Evolutionary conservation across 805 yeast species (phyloP), one percentile per base, ranked within the genome.

Genomic region (Candida koratica): DNA sequence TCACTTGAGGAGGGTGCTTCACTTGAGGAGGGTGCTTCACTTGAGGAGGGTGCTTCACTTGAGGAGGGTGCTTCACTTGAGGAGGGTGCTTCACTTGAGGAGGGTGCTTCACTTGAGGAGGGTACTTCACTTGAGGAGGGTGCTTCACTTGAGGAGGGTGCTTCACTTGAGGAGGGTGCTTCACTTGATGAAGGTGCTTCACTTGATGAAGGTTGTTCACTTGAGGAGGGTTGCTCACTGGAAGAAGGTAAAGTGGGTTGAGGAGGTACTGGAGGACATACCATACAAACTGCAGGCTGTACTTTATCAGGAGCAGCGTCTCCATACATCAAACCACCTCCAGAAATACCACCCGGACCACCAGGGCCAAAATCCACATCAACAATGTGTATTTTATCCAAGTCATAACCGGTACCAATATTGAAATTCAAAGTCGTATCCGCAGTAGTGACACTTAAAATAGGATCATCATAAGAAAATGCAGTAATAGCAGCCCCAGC

Each of bases 371-470:
- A 34, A 10, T 24, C 25, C 20, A 23, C 15, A n/a, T 10, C 28
- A n/a, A 37, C 43, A n/a, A 26, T 34, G 14, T 25, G 6, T 22
- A 49, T 39, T 7, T 17, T 6, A 14, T 23, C 2, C 9, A 11
- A 3, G 29, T 42, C 42, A 39, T 51, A 51, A 14, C 53, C 54
- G 8, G 42, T 16, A 39, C 56, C 56, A 34, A 51, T 46, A 5
- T 36, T 17, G 28, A 48, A 46, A 3, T 20, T 27, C 17, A 15
- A 38, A 12, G 35, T 32, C n/a, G 10, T n/a, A 15, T 20, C 20
- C 16, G 9, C 35, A n/a, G n/a, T 9, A 10, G 27, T 23, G 15
- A 19, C 29, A 32, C 13, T 28, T 8, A 16, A 34, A 14, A 15
- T 31, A 38, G 22, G 17, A 20, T 27, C 35, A 24, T 14, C 9